phyloP scores from a whole-genome alignment of 345 rosid species.

The Ceriops zippeliana region DNA sequence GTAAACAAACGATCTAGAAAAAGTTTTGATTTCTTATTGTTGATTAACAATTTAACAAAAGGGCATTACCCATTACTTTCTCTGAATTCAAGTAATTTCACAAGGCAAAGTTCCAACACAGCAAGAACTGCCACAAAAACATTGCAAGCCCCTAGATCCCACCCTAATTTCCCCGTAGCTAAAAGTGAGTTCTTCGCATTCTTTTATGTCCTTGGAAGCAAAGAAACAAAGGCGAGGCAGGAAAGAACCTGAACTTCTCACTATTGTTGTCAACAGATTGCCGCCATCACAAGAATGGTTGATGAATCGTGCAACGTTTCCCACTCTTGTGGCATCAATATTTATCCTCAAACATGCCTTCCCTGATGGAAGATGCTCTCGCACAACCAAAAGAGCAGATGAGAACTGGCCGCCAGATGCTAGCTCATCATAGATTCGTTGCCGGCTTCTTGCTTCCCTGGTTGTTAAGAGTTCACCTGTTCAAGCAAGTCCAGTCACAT shows the following conservation, averaged over 20 bases:
- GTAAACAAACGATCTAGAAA: too few species aligned
- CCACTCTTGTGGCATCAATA: slow-evolving; percentile 73
- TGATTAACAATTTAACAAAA: too few species aligned
- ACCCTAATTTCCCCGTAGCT: slow-evolving; percentile 70
- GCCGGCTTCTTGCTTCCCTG: slow-evolving; percentile 67
- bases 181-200: slow-evolving; percentile 66
- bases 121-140: slow-evolving; percentile 65
- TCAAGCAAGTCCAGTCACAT: slow-evolving; percentile 9
- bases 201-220: slow-evolving; percentile 59
- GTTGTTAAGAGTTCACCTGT: slow-evolving; percentile 78
- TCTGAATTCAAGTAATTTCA: slow-evolving; percentile 51
- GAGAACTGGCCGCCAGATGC: slow-evolving; percentile 37
- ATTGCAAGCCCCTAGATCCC: slow-evolving; percentile 46
- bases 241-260: slow-evolving; percentile 60
- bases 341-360: slow-evolving; percentile 81
- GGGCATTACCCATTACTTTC: background rate
- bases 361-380: slow-evolving; percentile 89
- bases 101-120: slow-evolving; percentile 73
- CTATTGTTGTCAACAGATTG: slow-evolving; percentile 51
- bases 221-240: slow-evolving; percentile 81
- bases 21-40: too few species aligned
- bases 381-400: slow-evolving; percentile 75
- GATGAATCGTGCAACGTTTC: slow-evolving; percentile 73
- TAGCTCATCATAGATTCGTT: slow-evolving; percentile 56
- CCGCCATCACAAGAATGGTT: slow-evolving; percentile 96